Base-by-base conservation (phyloP, 495 filamentous ascomycete species). In the Bombardia bombarda region DNA sequence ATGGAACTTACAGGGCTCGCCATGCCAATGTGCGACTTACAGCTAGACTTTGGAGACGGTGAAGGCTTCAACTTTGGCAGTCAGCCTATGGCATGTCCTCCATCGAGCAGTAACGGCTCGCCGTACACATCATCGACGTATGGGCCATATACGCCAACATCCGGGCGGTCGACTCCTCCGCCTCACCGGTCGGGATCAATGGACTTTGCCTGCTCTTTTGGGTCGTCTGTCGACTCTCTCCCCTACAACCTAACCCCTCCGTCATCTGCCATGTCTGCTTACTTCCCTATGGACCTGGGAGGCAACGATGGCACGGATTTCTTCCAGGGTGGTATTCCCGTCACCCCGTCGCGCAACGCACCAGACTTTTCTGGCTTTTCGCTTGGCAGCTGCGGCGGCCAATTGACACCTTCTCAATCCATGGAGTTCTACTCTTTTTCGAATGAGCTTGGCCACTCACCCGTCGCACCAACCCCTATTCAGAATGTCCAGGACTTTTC, bases 121-220 rank as follows among this genome's bases (percentile, higher is more conserved):
- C 66, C 60, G 3, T 60, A 51, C 6, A 56, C 63, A 22, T 58
- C 60, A 25, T 62, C 66, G 20, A 41, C 50, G 25, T 63, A 55
- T 24, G 62, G 59, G 20, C 58, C 65, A 4, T 66, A 53, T 36
- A 70, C 67, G 3, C 67, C 67, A 12, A 54, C 51, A 4, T 69
- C 66, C 35, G 60, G 61, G 20, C 50, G 48, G 33, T 61, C 48
- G 32, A 63, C 32, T 4, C 52, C 49, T 19, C 50, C 38, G 25
- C n/a, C n/a, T n/a, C n/a, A n/a, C n/a, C 45, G 35, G 17, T 39
- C 42, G 1, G 22, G 42, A 10, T 47, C 47, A 5, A 32, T 63
- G 24, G 50, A 62, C 34, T 52, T 54, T 21, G 38, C 30, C 28
- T 40, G 40, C 1, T 62, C 56, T 4, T 55, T 58, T 32, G 34